Percentiles rank a stretch among this genome's conserved stretches.
Evolutionary conservation across 768 basidiomycete genomes (phyloP).

Genomic region (Boletus fagicola): DNA sequence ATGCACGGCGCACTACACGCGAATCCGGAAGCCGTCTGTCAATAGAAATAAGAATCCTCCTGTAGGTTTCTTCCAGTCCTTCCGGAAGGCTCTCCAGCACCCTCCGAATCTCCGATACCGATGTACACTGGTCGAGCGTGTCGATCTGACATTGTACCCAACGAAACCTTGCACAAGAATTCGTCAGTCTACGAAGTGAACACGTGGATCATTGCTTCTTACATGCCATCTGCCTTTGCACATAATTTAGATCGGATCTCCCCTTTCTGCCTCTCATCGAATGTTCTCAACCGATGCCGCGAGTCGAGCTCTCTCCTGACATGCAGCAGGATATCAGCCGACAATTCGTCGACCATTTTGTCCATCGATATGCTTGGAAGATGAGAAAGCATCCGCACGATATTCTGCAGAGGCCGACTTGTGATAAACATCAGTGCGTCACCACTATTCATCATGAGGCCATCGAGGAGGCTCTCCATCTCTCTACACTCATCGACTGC

Average conservation of each 20-base stretch:
- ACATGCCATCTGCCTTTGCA: too few species aligned
- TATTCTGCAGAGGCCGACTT: constrained; percentile 4
- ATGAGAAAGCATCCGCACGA: background rate
- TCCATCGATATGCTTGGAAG: too few species aligned
- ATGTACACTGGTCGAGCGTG: too few species aligned
- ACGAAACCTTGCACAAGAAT: too few species aligned
- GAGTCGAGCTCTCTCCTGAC: constrained; percentile 12
- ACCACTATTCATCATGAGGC: background rate
- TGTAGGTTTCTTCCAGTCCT: too few species aligned
- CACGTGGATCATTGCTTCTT: too few species aligned
- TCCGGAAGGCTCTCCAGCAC: too few species aligned
- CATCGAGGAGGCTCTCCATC: constrained; percentile 8
- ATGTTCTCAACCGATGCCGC: constrained; percentile 1
- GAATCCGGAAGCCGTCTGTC: background rate
- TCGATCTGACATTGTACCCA: too few species aligned
- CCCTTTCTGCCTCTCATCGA: background rate
- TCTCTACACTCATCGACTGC: too few species aligned
- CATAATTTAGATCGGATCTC: too few species aligned
- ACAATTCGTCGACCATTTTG: background rate
- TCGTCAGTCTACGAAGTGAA: too few species aligned
- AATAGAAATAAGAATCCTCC: constrained; percentile 10
- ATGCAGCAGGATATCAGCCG: constrained; percentile 10
- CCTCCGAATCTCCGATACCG: too few species aligned
- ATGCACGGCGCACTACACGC: constrained; percentile 1
- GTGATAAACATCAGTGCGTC: constrained; percentile 8